A percentile compares a stretch with the other conserved stretches of the same genome.
These are phyloP conservation scores for Tanacetum coccineum DNA, from an alignment of 129 eudicot genomes.

Conservation along the genomic window DNA sequence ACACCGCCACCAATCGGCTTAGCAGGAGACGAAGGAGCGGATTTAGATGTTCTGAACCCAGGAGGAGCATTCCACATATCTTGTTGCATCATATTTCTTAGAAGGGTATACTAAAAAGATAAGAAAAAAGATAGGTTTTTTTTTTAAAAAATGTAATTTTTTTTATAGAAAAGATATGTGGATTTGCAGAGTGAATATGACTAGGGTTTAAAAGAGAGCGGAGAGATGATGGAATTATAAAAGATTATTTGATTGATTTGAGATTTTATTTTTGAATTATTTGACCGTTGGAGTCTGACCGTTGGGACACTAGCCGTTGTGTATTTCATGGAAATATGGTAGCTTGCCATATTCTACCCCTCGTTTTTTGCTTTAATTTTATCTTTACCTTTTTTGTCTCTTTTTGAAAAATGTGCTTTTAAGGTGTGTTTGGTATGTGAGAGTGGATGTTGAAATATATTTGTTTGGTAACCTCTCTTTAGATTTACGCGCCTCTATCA, in stretches of 20 bases:
- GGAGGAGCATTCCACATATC: conserved; percentile 98
- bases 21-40: conserved; percentile 94
- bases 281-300: conserved; percentile 66
- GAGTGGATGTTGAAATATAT: too few relatives aligned
- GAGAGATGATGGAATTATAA: conserved; percentile 12
- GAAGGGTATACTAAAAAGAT: neutral
- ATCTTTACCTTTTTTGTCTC: neutral
- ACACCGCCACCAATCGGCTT: conserved; percentile 64
- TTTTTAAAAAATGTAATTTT: neutral
- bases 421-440: too few relatives aligned
- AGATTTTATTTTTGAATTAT: conserved; percentile 33
- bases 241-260: neutral
- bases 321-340: conserved; percentile 22
- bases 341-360: conserved; percentile 16
- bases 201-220: conserved; percentile 23
- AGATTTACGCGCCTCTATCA: too few relatives aligned
- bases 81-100: conserved; percentile 49
- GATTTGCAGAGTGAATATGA: conserved; percentile 12
- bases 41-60: conserved; percentile 82
- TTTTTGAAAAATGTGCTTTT: neutral
- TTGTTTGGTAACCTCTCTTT: too few relatives aligned
- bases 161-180: conserved; percentile 23
- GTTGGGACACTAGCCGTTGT: conserved; percentile 65
- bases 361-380: conserved; percentile 7
- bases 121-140: neutral